Base-by-base conservation (phyloP, 169 alveolate genomes). In the Eimeria sp. region DNA sequence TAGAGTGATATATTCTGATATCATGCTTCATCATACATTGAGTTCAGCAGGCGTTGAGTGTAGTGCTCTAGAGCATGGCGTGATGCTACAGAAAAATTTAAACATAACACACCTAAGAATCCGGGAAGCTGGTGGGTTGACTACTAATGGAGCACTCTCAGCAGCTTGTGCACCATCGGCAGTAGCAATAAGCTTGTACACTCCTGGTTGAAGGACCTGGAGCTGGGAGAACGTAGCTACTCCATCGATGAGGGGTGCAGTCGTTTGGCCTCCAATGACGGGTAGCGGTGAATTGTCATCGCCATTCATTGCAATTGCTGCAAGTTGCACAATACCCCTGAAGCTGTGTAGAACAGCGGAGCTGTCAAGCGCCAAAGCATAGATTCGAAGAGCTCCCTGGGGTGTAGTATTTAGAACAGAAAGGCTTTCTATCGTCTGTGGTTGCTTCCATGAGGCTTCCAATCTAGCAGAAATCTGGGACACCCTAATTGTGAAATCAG, bases 141-240 rank as follows among this genome's bases (percentile, higher is more conserved):
- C 43, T 16, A 43, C 25, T 73, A 86, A 34, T 5, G 93, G 78
- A 25, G 93, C 93, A 58, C 58, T 86, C 22, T 86, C 93, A 43
- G 93, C 82, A 14, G 93, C 93, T 86, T 86, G 93, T 86, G 93
- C 93, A 20, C 93, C 93, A 30, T 86, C 93, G 45, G 93, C 93
- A 45, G 70, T 45, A 61, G 93, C 93, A 40, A 86, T 73, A 13
- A 86, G 76, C 65, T 61, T 86, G 82, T 40, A 86, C 30, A 82
- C 63, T 34, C 93, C 93, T 49, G 78, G 67, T 27, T 61, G 78
- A n/a, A 86, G 82, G 40, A 61, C 61, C 51, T 63, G 63, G 82
- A 86, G 93, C 27, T 63, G 45, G 30, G 93, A 18, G n/a, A 86
- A 86, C 4, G 61, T 40, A 40, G 93, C 93, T 22, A 86, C 76